Conservation (phyloP, 2,329 filamentous ascomycete species). For the Hymenoscyphus repandus region DNA sequence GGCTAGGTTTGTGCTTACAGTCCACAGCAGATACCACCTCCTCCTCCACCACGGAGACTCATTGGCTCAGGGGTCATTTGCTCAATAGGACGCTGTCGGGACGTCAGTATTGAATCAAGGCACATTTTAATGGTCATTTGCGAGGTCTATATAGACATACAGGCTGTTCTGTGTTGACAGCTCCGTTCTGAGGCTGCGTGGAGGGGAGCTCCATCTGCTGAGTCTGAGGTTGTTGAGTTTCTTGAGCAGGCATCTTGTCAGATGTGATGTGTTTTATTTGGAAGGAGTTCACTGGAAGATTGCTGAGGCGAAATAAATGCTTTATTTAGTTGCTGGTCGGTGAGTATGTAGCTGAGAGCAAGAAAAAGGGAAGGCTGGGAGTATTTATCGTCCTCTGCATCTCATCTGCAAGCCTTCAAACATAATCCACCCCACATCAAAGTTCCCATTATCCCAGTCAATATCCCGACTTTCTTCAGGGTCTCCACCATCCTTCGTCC, state of each 20-base stretch:
- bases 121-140: too few relatives aligned
- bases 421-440: neutral
- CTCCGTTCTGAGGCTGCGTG: constrained; percentile 2
- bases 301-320: neutral
- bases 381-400: neutral
- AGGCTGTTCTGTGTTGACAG: constrained; percentile 23
- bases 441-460: neutral
- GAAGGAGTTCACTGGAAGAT: neutral
- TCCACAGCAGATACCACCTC: constrained; percentile 25
- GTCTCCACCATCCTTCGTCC: neutral
- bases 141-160: too few relatives aligned
- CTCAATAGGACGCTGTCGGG: constrained; percentile 20
- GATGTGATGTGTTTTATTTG: neutral
- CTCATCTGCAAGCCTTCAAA: too few relatives aligned
- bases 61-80: constrained; percentile 28
- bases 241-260: constrained; percentile 28
- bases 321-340: neutral
- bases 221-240: constrained; percentile 26
- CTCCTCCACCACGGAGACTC: constrained; percentile 25
- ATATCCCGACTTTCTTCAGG: too few relatives aligned
- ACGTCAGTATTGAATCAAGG: constrained; percentile 31
- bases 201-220: constrained; percentile 25
- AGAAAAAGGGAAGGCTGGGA: neutral
- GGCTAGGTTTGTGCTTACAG: constrained; percentile 18
- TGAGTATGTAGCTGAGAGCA: neutral